A percentile compares a stretch with the other conserved stretches of the same genome.
These are phyloP conservation scores for Paragyromitra xinjiangensis DNA, from an alignment of 495 filamentous ascomycete species.

Conservation along the genomic window DNA sequence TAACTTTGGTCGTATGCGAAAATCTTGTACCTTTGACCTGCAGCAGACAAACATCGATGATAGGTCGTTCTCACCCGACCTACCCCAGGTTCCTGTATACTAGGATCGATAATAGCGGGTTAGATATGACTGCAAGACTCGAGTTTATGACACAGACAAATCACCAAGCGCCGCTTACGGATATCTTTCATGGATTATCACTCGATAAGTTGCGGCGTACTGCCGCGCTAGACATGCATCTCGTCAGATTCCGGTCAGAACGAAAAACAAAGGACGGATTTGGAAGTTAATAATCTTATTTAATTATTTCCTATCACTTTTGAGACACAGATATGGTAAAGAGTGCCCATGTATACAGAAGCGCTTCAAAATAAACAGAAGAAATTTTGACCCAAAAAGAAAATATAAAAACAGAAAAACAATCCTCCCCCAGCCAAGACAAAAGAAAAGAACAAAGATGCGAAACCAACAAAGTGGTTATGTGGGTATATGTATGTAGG, in stretches of 20 bases:
- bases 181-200: not conserved
- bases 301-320: not conserved
- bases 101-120: not conserved
- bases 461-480: not conserved
- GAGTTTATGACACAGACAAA: not conserved
- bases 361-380: not conserved
- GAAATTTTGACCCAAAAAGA: not conserved
- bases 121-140: not conserved
- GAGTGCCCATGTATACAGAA: not conserved
- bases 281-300: not conserved
- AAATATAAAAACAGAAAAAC: not conserved
- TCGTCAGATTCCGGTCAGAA: no score
- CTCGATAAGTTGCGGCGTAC: not conserved
- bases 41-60: not conserved
- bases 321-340: not conserved
- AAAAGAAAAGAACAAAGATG: constrained; percentile 1
- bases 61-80: not conserved
- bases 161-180: not conserved
- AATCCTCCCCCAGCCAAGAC: not conserved
- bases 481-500: not conserved
- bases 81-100: no score
- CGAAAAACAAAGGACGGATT: no score
- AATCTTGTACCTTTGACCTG: not conserved
- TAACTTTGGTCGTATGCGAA: no score
- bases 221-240: not conserved